Base-by-base conservation (phyloP, 108 stramenopile species). In the Epithemia pelagica region DNA sequence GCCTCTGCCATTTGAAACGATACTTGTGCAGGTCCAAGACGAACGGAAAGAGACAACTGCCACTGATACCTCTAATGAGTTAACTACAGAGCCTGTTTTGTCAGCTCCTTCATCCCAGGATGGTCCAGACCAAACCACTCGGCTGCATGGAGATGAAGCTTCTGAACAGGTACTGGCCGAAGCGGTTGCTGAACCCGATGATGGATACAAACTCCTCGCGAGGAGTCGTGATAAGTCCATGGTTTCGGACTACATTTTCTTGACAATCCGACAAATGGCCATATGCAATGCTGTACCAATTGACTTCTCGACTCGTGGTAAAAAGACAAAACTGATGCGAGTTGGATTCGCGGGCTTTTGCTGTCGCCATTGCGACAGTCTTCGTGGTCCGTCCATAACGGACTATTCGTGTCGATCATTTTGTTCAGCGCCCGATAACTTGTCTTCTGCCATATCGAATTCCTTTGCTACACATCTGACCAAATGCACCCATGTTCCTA, bases 261-360 rank as follows among this genome's bases (percentile, higher is more conserved):
- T 84, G 32, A 67, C 65, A 1, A 67, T 81, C 28, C 54, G 62
- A 24, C 83, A 84, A 68, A 72, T 79, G 74, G 72, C 73, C 2
- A 28, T 80, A 58, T 84, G 80, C 55, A 74, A 84, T 61, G 83
- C 77, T 0, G 29, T 61, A 0, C 27, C 65, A 3, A 20, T 57
- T 28, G 83, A 84, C 65, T 73, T 84, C 61, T 57, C 54, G 8
- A 46, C 78, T 1, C 67, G 79, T 24, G 80, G 80, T 20, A 84
- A 81, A 59, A 76, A 76, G 63, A 75, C 75, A 8, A 72, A 69
- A 51, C n/a, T 61, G 54, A 74, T 84, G 78, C 72, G 75, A 55
- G 18, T 79, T 5, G 83, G 83, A 28, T 74, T 79, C 60, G 68
- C 83, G 2, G 83, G 83, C n/a, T 81, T 81, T 55, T 81, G 79